These are phyloP conservation scores for Magnolia officinalis DNA, from an alignment of 164 flowering plant species.

Conservation along the genomic window DNA sequence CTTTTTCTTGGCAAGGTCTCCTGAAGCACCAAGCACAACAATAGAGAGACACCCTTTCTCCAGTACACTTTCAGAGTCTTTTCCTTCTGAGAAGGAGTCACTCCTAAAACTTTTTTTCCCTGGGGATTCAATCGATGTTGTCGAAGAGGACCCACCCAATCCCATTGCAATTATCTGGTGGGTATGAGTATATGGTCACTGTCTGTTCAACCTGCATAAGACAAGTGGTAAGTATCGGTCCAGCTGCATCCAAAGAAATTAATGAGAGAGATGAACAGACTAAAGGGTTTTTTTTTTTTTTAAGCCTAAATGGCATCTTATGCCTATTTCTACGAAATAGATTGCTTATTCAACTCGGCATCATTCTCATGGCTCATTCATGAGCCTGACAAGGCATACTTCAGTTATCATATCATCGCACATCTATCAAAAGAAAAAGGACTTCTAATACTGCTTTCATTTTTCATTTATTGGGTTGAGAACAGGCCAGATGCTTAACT, in stretches of 20 bases:
- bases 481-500: no score
- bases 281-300: no score
- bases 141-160: neutral
- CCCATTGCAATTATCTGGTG: slow-evolving; percentile 4
- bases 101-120: slow-evolving; percentile 25
- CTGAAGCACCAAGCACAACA: slow-evolving; percentile 95
- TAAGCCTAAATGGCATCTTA: no score
- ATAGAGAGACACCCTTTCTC: slow-evolving; percentile 87
- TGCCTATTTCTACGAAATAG: no score
- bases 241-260: neutral
- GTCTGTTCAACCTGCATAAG: neutral
- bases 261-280: no score
- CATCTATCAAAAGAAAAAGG: no score
- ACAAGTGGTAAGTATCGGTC: neutral
- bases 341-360: no score
- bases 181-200: neutral
- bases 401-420: no score
- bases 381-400: no score
- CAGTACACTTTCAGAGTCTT: slow-evolving; percentile 33
- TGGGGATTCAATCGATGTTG: neutral
- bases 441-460: no score
- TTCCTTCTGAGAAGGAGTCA: slow-evolving; percentile 38
- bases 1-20: slow-evolving; percentile 99
- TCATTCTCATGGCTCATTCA: no score
- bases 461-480: no score